Evolutionary conservation across 2,329 filamentous ascomycete genomes (phyloP), one percentile per base, ranked within the genome.

Genomic region (Botrytis aclada): DNA sequence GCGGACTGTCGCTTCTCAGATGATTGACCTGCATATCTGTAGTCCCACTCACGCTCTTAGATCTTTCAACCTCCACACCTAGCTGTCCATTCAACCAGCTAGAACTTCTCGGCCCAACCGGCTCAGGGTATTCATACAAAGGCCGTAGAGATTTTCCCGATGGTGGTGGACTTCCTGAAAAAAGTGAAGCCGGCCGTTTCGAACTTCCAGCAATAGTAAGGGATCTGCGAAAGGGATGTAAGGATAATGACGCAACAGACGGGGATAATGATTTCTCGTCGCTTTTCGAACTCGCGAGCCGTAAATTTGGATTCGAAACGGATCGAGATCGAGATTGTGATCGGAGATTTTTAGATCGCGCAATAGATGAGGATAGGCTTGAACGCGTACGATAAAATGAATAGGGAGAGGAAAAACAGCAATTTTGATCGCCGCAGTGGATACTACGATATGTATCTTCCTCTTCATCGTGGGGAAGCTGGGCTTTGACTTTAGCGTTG

Each of bases 371-470:
- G 18, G 47, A 63, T 20, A 25, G 4, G 1, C 6, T 41, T 63
- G 61, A 56, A 5, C 65, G 65, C 2, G n/a, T 25, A 8, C 61
- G 70, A 56, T 65, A 71, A n/a, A 56, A 58, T 10, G 70, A 66
- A n/a, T 71, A 71, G 3, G 70, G 61, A 3, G 60, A 43, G 18
- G 34, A 32, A 43, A 71, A 66, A 43, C 70, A 71, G 43, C 70
- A 71, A 1, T 37, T 71, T 58, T 54, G 43, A 34, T 71, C 70
- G 8, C 70, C 70, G 61, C 60, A 71, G 32, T 71, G 70, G 8
- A 66, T 71, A n/a, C 61, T 60, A 22, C 60, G 60, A 29, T 71
- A 71, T 22, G 70, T 71, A 25, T 71, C 70, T 41, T 62, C 37
- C 25, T 62, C 60, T 41, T 29, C 51, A 29, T 56, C 9, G 9